Evolutionary conservation across 352 stramenopile species (phyloP), one percentile per base, ranked within the genome.

Genomic region (Sclerospora graminicola): DNA sequence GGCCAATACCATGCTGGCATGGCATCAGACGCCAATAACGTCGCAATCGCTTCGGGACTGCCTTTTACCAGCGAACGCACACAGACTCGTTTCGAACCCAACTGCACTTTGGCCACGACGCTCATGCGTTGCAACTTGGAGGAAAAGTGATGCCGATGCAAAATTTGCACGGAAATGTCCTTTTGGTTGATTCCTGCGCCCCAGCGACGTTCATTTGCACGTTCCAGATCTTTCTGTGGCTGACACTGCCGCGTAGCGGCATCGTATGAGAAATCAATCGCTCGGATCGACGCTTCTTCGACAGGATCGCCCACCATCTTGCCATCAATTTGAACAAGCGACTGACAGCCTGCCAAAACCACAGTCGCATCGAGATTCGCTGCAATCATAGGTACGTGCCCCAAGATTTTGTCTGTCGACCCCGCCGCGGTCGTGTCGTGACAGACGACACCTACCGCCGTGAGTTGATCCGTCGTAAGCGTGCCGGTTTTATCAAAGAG

Each of bases 401-500:
- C 46, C 20, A 80, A 31, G 13, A 89, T 60, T 7, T 84, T 71
- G 33, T 79, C 54, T 28, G 59, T 69, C 8, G 51, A 54, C 11
- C 38, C 13, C 32, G 54, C 51, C 5, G 45, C 47, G 0, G 51
- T 82, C 2, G 70, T 69, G 48, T 90, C 78, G 44, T 90, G 65
- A 31, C 82, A 89, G 0, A 94, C 82, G 2, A 98, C 89, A 38
- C 95, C 96, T 41, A 89, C 75, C 1, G 97, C 72, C 21, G 82
- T 91, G 43, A 99, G 83, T 53, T 97, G 82, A 61, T 99, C 96
- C 16, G 82, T 97, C 0, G 96, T 99, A 26, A 99, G 63, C 5
- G 96, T 99, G 19, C 97, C 97, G 0, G 96, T 99, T 69, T 99
- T 99, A 64, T 99, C 96, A 54, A 99, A 99, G 23, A 95, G 81